A percentile compares a stretch with the other conserved stretches of the same genome.
These are phyloP conservation scores for Wickerhamiella shivajii DNA, from an alignment of 805 yeast species.

Conservation along the genomic window DNA sequence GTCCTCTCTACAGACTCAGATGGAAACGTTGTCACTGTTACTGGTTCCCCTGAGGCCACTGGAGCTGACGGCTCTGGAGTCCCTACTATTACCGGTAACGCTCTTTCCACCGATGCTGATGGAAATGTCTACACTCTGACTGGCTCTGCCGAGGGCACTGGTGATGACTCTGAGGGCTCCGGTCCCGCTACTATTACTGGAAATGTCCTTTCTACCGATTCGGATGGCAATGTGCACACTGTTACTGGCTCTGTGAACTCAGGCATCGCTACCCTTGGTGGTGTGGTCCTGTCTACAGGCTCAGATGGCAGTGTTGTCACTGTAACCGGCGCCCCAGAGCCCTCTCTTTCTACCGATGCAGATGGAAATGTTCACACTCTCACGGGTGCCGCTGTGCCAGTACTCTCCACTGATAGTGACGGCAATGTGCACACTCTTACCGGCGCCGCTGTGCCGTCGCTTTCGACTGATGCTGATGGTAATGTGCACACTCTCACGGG, in stretches of 20 bases:
- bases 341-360: background rate
- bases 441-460: no score
- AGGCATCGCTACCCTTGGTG: background rate
- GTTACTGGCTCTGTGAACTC: conserved; percentile 1
- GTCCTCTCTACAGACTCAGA: no score
- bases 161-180: conserved; percentile 1
- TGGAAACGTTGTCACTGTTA: conserved; percentile 4
- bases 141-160: conserved; percentile 4
- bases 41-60: background rate
- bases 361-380: background rate
- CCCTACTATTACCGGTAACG: no score
- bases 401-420: conserved; percentile 1
- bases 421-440: background rate
- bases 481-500: background rate
- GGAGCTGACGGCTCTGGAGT: background rate
- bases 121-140: background rate
- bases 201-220: background rate
- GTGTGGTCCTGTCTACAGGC: conserved; percentile 1
- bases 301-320: background rate
- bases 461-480: background rate
- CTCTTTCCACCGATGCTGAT: background rate
- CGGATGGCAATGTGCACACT: background rate
- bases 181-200: conserved; percentile 2
- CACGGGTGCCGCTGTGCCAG: background rate
- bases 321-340: background rate